Percentiles rank a stretch among this genome's conserved stretches.
These are phyloP conservation scores for Immersiporthe knoxdaviesiana DNA, from an alignment of 2,329 filamentous ascomycete species.

Conservation along the genomic window DNA sequence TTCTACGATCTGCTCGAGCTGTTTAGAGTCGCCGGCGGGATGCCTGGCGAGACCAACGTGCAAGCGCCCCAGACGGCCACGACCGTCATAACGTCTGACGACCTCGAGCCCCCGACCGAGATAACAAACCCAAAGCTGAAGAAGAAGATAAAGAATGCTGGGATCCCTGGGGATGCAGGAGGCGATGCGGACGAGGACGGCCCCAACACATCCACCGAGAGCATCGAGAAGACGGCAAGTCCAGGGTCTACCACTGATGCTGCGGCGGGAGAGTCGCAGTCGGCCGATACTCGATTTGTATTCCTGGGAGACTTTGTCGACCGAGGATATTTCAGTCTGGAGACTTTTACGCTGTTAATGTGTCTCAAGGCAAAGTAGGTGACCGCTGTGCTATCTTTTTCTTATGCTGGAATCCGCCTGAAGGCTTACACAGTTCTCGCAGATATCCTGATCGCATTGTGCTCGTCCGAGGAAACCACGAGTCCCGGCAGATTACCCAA, in stretches of 20 bases:
- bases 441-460: constrained; percentile 96
- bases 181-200: constrained; percentile 55
- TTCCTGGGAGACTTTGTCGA: constrained; percentile 92
- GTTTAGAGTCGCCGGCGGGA: constrained; percentile 93
- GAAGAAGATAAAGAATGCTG: constrained; percentile 77
- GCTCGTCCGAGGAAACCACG: constrained; percentile 96
- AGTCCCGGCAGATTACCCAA: constrained; percentile 95
- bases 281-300: constrained; percentile 60
- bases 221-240: constrained; percentile 44
- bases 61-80: constrained; percentile 70
- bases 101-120: constrained; percentile 86
- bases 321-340: constrained; percentile 94
- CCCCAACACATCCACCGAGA: constrained; percentile 52
- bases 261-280: constrained; percentile 46
- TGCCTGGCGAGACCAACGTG: constrained; percentile 81
- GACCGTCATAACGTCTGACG: constrained; percentile 82
- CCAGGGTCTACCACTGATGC: constrained; percentile 41
- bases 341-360: constrained; percentile 96
- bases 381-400: too few relatives aligned
- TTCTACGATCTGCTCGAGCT: constrained; percentile 98
- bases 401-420: not conserved
- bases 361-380: constrained; percentile 79
- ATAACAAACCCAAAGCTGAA: constrained; percentile 87
- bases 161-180: constrained; percentile 38
- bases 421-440: constrained; percentile 47